Conservation (phyloP, 2,329 filamentous ascomycete genomes). For the Diaporthe sp. region DNA sequence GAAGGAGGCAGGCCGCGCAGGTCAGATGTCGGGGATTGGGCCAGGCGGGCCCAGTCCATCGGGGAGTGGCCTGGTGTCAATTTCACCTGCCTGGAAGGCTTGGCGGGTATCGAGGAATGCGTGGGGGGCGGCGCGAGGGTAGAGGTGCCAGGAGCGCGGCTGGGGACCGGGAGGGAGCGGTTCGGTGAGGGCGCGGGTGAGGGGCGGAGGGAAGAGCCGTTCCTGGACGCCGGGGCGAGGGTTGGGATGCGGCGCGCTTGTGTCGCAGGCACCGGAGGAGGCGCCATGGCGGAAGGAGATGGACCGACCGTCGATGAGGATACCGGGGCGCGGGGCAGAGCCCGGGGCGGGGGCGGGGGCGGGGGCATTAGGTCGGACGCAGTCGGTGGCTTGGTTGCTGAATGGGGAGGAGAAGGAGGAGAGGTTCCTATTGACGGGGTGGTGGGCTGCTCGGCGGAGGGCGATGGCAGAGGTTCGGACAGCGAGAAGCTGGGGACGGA, state of each 20-base stretch:
- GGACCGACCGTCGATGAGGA: not conserved
- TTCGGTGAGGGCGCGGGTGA: slow-evolving; percentile 20
- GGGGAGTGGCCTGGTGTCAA: slow-evolving; percentile 94
- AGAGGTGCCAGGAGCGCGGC: slow-evolving; percentile 47
- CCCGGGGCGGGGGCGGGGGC: slow-evolving; percentile 30
- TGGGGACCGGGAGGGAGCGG: slow-evolving; percentile 34
- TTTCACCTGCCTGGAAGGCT: slow-evolving; percentile 75
- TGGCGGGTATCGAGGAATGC: slow-evolving; percentile 54
- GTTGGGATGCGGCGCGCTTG: slow-evolving; percentile 35
- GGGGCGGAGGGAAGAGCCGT: slow-evolving; percentile 32
- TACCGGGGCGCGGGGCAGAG: slow-evolving; percentile 7
- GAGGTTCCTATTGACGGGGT: slow-evolving; percentile 46
- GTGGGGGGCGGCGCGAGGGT: slow-evolving; percentile 68
- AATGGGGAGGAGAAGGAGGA: slow-evolving; percentile 49
- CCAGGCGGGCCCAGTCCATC: slow-evolving; percentile 92
- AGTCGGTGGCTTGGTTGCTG: slow-evolving; percentile 25
- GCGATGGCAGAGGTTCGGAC: slow-evolving; percentile 43
- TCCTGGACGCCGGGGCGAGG: slow-evolving; percentile 38
- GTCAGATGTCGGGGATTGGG: slow-evolving; percentile 68
- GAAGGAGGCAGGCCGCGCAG: slow-evolving; percentile 72
- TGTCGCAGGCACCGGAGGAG: slow-evolving; percentile 24
- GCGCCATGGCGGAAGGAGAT: slow-evolving; percentile 13
- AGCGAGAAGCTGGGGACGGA: slow-evolving; percentile 62
- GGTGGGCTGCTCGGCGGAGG: not conserved
- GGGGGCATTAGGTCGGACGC: slow-evolving; percentile 35